Evolutionary conservation across 2,329 filamentous ascomycete genomes (phyloP), one percentile per base, ranked within the genome.

Genomic region (Cladosporium colombiae): DNA sequence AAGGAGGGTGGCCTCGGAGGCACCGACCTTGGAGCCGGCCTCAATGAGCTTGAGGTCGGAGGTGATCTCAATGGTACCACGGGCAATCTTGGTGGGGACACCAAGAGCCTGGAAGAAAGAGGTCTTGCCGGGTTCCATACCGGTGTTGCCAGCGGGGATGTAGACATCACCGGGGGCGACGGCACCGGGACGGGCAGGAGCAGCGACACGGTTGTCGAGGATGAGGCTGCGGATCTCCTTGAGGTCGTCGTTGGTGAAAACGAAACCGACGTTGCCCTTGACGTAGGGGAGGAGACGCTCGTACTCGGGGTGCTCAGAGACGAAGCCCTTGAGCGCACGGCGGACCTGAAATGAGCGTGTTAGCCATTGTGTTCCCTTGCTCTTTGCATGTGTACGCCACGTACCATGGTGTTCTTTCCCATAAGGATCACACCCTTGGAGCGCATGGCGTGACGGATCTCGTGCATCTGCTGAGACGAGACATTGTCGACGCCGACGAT

Each of bases 51-150:
- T 98, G 77, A 99, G 87, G 81, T 99, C 95, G 77, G 89, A 86
- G 72, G 93, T 97, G 81, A 99, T 99, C 92, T 99, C 95, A 85
- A 99, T 99, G 85, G 95, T 99, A 96, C 95, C 96, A 96, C 95
- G 95, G 81, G 95, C 95, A 85, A 99, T 99, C 93, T 99, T 99
- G 89, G 95, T 99, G 81, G 95, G 95, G 81, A 99, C 93, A 92
- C 94, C 94, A 84, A 99, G 95, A 78, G 95, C 95, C 90, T 99
- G 95, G 93, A 99, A 99, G 93, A 99, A 99, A 81, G 95, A 98
- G 79, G 95, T 99, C 91, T 99, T 99, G 84, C 96, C 96, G 81
- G 95, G 96, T 84, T 99, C 95, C 95, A 99, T 99, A 86, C 95
- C 95, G 78, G 95, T 99, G 91, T 99, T 99, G 84, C 95, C 95